phyloP scores from a whole-genome alignment of 306 rosid genomes.

The Dryas alaskensis region DNA sequence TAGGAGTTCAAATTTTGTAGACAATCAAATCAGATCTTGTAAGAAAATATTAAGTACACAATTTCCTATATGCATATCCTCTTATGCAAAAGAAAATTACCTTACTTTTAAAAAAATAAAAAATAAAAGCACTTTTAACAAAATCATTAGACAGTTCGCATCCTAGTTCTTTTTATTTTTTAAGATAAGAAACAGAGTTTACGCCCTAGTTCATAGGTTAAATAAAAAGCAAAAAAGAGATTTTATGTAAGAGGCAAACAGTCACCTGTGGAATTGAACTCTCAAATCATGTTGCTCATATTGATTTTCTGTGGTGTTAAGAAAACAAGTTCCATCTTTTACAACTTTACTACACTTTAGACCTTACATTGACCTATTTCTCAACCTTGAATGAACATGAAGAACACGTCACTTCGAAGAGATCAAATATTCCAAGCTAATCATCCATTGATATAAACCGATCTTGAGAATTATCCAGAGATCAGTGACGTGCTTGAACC shows the following conservation, averaged over 20 bases:
- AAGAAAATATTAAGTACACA: background rate
- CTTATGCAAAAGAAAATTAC: background rate
- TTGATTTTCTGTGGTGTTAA: background rate
- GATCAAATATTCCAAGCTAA: background rate
- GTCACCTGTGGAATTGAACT: background rate
- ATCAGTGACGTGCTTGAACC: background rate
- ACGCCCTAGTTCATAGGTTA: background rate
- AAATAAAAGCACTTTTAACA: background rate
- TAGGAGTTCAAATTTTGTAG: background rate
- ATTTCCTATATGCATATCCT: background rate
- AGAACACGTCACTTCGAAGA: background rate
- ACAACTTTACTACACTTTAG: background rate
- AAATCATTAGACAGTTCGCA: background rate
- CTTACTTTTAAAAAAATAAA: background rate
- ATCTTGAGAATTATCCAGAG: background rate
- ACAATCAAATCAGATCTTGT: background rate
- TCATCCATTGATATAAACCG: background rate
- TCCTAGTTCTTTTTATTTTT: background rate
- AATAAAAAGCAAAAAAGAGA: background rate
- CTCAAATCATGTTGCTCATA: background rate
- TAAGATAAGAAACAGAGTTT: background rate
- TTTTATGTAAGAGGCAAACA: slow-evolving; percentile 4
- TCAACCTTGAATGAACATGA: background rate
- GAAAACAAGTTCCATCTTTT: background rate
- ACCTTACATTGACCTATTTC: background rate